Evolutionary conservation across 2,329 filamentous ascomycete genomes (phyloP), one percentile per base, ranked within the genome.

Genomic region (Diaporthe destruens): DNA sequence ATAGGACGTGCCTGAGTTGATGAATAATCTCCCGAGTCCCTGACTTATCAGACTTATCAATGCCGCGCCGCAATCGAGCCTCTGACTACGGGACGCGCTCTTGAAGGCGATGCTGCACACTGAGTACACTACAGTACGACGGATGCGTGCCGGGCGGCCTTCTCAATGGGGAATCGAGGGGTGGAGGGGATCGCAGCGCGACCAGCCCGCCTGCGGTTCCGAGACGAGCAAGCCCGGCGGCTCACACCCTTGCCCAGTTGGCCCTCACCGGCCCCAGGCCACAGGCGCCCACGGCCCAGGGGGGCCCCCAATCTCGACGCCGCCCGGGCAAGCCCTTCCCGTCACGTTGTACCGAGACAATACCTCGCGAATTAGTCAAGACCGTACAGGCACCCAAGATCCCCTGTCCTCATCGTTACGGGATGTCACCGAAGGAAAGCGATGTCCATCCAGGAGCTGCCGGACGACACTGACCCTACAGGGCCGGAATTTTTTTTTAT

Each of bases 401-500:
- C 57, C 55, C 68, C 68, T 70, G 67, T 70, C 67, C 34, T 54
- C 53, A 42, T 36, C 65, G 34, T 53, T 53, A 70, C 68, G 68
- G 68, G 68, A 61, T 70, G 68, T 70, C 68, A 44, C 68, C 68
- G 68, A 70, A 61, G 67, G 23, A 51, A 66, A 36, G 8, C 53
- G 61, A 59, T 18, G 54, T 11, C 55, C 34, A 34, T 44, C 34
- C 23, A 61, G 34, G 44, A 61, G 55, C 47, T 54, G 55, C 56
- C 71, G 70, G 72, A 61, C 59, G 72, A 74, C 72, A 74, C 57
- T 74, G 72, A 74, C 72, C 72, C 72, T 74, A 34, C 68, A 53
- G 47, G 71, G 53, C 39, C 49, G 57, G 25, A 42, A n/a, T n/a
- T 42, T 29, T 34, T n/a, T 54, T 55, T 55, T 59, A 69, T 54